A percentile compares a stretch with the other conserved stretches of the same genome.
Conservation (phyloP, 768 basidiomycete genomes). For the Panaeolus papilionaceus region DNA sequence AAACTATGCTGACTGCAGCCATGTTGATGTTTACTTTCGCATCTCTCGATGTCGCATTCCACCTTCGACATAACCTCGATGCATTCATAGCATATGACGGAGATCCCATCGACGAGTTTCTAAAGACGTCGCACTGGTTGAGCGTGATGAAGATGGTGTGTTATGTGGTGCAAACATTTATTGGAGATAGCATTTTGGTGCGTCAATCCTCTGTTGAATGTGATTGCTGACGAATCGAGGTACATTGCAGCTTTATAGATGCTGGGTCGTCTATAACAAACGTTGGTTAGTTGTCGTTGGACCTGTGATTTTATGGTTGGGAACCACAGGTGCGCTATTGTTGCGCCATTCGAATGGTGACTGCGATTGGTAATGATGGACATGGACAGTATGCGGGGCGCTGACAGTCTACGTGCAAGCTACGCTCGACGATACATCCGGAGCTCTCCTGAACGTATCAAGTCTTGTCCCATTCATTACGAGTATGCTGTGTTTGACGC, state of each 20-base stretch:
- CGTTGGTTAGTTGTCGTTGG: constrained; percentile 37
- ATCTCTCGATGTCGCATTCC: constrained; percentile 47
- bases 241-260: constrained; percentile 40
- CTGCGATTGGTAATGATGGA: background rate
- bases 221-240: background rate
- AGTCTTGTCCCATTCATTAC: constrained; percentile 43
- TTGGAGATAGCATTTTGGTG: constrained; percentile 51
- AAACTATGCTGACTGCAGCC: constrained; percentile 43
- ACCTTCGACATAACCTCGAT: constrained; percentile 46
- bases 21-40: constrained; percentile 46
- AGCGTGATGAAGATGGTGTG: constrained; percentile 48
- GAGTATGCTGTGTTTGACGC: constrained; percentile 41
- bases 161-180: constrained; percentile 48
- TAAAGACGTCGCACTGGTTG: constrained; percentile 43
- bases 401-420: constrained; percentile 41
- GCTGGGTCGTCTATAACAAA: constrained; percentile 42
- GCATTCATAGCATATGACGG: constrained; percentile 45
- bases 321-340: constrained; percentile 36
- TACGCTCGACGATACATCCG: constrained; percentile 31
- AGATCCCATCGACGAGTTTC: constrained; percentile 40
- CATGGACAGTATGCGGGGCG: constrained; percentile 36
- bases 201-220: constrained; percentile 11
- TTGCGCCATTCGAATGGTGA: background rate
- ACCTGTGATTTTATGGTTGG: constrained; percentile 42
- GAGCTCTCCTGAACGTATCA: constrained; percentile 34